Percentiles rank a stretch among this genome's conserved stretches.
phyloP scores from a whole-genome alignment of 169 alveolate species.

The Pseudocohnilembus persalinus region DNA sequence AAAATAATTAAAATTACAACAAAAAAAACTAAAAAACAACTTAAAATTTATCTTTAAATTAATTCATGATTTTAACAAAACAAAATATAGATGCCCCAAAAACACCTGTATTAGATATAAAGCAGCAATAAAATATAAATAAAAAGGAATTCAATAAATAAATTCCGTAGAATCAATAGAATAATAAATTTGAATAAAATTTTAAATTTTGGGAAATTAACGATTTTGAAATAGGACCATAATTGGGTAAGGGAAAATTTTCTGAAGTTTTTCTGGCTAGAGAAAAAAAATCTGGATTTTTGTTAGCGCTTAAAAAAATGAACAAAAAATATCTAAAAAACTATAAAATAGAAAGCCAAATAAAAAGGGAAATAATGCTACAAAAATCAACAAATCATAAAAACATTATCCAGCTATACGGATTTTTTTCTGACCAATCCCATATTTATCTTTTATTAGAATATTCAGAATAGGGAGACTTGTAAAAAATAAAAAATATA shows the following conservation, averaged over 20 bases:
- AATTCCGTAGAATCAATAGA: background rate
- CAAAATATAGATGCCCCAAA: too few relatives aligned
- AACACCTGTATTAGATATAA: too few relatives aligned
- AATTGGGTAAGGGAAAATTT: constrained; percentile 74
- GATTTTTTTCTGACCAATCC: constrained; percentile 71
- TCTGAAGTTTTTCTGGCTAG: constrained; percentile 72
- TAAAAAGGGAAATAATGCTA: constrained; percentile 76
- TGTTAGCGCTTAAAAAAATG: constrained; percentile 69
- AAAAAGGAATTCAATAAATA: background rate
- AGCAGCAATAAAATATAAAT: background rate
- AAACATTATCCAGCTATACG: constrained; percentile 65
- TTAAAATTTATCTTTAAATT: too few relatives aligned
- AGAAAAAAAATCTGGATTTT: constrained; percentile 60
- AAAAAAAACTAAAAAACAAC: too few relatives aligned
- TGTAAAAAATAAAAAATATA: constrained; percentile 43
- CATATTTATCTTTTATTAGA: constrained; percentile 71
- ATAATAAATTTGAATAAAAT: background rate
- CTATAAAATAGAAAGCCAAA: constrained; percentile 55
- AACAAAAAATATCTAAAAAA: constrained; percentile 54
- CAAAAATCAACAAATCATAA: constrained; percentile 63
- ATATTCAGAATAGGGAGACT: constrained; percentile 75
- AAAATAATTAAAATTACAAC: too few relatives aligned
- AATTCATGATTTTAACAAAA: too few relatives aligned
- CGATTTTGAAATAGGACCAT: constrained; percentile 17
- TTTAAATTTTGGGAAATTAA: background rate